Conservation (phyloP, 176 grass and related monocot species). For the Lolium rigidum region DNA sequence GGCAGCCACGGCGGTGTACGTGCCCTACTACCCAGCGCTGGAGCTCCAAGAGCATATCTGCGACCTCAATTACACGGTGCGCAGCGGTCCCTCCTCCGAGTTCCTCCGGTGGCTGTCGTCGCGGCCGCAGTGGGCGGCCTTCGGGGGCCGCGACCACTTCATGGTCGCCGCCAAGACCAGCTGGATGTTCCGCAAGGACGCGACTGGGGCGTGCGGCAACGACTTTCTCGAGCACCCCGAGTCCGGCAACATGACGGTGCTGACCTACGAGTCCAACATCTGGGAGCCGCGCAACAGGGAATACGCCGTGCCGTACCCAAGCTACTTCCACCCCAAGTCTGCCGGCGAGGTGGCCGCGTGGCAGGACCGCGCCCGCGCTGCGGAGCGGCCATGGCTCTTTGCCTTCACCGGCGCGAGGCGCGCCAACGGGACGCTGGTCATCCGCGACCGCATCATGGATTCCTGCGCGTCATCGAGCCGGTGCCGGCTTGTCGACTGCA, state of each 20-base stretch:
- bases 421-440: background rate
- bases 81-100: background rate
- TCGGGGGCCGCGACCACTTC: background rate
- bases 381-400: background rate
- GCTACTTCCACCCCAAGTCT: background rate
- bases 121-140: background rate
- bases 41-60: background rate
- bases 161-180: background rate
- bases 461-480: background rate
- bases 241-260: background rate
- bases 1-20: conserved; percentile 2
- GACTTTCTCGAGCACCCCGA: background rate
- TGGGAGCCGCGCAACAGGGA: background rate
- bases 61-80: background rate
- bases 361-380: background rate
- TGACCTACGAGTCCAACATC: background rate
- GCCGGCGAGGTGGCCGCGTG: background rate
- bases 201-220: background rate
- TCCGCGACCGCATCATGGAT: background rate
- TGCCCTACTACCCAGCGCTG: background rate
- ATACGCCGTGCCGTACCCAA: background rate
- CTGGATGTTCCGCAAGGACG: background rate
- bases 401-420: background rate
- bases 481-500: background rate
- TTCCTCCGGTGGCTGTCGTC: background rate